phyloP scores from a whole-genome alignment of 2,329 filamentous ascomycete genomes.

The Phialophora expanda region DNA sequence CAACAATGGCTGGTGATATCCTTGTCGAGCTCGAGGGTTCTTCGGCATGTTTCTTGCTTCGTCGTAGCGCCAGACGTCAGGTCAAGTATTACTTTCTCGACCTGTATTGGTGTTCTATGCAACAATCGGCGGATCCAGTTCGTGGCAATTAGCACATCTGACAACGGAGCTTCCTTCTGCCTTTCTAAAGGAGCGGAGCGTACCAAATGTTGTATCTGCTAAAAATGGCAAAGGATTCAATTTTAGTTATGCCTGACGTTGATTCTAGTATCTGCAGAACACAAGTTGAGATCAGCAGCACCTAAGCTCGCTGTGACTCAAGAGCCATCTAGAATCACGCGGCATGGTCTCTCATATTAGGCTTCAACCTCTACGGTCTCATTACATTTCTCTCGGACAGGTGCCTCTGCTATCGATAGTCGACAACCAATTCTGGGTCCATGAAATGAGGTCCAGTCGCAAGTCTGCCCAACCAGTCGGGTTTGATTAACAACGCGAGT shows the following conservation, averaged over 20 bases:
- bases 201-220: not conserved
- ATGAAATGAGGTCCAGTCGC: not conserved
- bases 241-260: not conserved
- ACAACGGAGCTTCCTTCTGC: not conserved
- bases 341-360: not conserved
- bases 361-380: not conserved
- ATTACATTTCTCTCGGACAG: not conserved
- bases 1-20: not conserved
- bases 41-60: not conserved
- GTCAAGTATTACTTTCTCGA: not conserved
- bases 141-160: not conserved
- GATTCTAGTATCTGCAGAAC: not conserved
- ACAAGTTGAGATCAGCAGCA: not conserved
- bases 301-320: not conserved
- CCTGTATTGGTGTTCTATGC: not conserved
- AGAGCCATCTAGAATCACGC: not conserved
- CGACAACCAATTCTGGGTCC: not conserved
- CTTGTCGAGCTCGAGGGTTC: not conserved
- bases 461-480: not conserved
- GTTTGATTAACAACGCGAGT: not conserved
- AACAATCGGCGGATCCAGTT: not conserved
- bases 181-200: not conserved
- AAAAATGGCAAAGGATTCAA: not conserved
- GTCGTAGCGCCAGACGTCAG: not conserved
- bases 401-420: not conserved